These are phyloP conservation scores for Leccinum solheimii DNA, from an alignment of 1,284 basidiomycete genomes.

Conservation along the genomic window DNA sequence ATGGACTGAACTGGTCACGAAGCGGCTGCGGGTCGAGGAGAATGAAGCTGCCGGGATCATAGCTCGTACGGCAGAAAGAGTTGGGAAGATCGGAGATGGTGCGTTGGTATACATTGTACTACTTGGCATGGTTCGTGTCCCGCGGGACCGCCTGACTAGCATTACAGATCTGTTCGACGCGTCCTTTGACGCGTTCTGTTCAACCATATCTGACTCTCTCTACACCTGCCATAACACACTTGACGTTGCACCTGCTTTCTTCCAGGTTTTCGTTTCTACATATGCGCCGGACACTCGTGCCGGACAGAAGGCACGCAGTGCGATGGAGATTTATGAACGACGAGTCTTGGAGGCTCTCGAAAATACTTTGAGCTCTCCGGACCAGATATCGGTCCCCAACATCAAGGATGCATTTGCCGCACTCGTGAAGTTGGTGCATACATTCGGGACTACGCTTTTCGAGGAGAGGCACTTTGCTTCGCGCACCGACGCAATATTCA, in stretches of 20 bases:
- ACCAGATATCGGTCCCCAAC: background rate
- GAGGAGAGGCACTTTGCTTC: constrained; percentile 38
- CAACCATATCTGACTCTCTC: constrained; percentile 14
- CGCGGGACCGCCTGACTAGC: constrained; percentile 36
- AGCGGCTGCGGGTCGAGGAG: constrained; percentile 50
- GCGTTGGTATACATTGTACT: constrained; percentile 14
- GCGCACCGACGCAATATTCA: constrained; percentile 47
- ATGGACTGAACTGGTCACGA: constrained; percentile 48
- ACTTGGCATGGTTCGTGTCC: constrained; percentile 4
- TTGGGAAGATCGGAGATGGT: constrained; percentile 48
- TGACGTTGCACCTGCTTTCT: constrained; percentile 41
- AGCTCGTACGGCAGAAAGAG: constrained; percentile 42
- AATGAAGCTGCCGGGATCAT: constrained; percentile 46
- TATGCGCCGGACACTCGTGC: constrained; percentile 31
- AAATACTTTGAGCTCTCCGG: constrained; percentile 10
- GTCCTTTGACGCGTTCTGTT: constrained; percentile 45
- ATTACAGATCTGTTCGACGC: constrained; percentile 43
- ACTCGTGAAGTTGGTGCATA: constrained; percentile 26
- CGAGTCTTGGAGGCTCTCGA: constrained; percentile 35
- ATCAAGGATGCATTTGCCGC: constrained; percentile 11
- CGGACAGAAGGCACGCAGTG: constrained; percentile 27
- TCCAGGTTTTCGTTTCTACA: constrained; percentile 43
- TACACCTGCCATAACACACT: constrained; percentile 18
- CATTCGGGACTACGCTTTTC: constrained; percentile 41
- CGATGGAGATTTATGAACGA: constrained; percentile 32